A percentile compares a stretch with the other conserved stretches of the same genome.
Conservation (phyloP, 2,329 filamentous ascomycete species). For the Fusarium udum region DNA sequence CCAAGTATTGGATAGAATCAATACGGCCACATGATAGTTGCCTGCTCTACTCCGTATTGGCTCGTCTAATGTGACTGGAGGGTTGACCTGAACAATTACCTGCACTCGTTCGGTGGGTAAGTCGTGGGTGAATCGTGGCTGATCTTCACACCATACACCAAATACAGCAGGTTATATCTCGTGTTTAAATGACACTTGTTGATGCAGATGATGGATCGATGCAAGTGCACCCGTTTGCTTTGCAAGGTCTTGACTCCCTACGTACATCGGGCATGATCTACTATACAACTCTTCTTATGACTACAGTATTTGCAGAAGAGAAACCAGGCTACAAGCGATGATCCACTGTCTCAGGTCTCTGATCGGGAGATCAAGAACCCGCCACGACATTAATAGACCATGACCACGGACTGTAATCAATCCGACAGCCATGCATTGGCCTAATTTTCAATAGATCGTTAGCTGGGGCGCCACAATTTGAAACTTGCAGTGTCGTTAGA, state of each 20-base stretch:
- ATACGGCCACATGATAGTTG: conserved; percentile 1
- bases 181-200: conserved; percentile 11
- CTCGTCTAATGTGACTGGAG: not conserved
- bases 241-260: not conserved
- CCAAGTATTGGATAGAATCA: conserved; percentile 10
- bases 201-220: conserved; percentile 8
- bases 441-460: conserved; percentile 22
- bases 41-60: conserved; percentile 28
- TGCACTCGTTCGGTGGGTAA: conserved; percentile 29
- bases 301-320: not conserved
- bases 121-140: conserved; percentile 17
- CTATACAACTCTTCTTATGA: conserved; percentile 4
- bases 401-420: not conserved
- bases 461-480: conserved; percentile 22
- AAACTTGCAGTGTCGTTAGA: not conserved
- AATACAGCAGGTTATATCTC: conserved; percentile 31
- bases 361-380: conserved; percentile 25
- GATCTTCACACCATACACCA: conserved; percentile 40
- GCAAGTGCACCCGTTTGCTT: not conserved
- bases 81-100: conserved; percentile 3
- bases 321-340: conserved; percentile 12
- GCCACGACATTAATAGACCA: conserved; percentile 6
- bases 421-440: conserved; percentile 7
- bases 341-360: conserved; percentile 42
- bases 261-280: conserved; percentile 15